Conservation (phyloP, 1,139 yeast species). For the Saccharomyces hybrid region DNA sequence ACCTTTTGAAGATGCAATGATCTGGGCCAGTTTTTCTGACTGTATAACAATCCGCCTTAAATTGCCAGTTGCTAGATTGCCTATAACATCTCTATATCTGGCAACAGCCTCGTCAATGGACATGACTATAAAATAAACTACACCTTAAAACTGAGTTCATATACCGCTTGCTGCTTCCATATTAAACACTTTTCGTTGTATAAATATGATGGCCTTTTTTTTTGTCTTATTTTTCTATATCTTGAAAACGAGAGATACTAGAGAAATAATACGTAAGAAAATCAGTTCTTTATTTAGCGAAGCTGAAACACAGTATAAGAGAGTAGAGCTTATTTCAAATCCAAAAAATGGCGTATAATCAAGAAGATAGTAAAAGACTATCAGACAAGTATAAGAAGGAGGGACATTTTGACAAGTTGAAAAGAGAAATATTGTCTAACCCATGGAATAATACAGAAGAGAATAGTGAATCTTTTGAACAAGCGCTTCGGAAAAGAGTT, state of each 20-base stretch:
- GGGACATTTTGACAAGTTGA: conserved; percentile 28
- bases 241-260: not conserved
- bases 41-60: not conserved
- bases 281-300: not conserved
- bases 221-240: not conserved
- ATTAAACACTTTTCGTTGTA: not conserved
- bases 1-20: not conserved
- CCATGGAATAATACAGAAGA: conserved; percentile 1
- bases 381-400: conserved; percentile 28
- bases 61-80: not conserved
- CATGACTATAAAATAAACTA: not conserved
- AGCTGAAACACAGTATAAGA: not conserved
- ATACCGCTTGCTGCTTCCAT: not conserved
- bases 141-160: not conserved
- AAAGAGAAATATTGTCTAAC: conserved; percentile 20
- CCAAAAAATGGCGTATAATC: not conserved
- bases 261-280: not conserved
- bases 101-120: not conserved
- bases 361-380: conserved; percentile 24
- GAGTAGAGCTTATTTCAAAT: not conserved
- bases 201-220: not conserved
- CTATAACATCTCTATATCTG: not conserved
- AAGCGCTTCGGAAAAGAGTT: conserved; percentile 18
- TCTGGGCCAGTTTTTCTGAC: not conserved
- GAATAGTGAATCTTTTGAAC: conserved; percentile 14